Evolutionary conservation across 441 rosid species (phyloP).

Genomic region (Omphalea diandra): DNA sequence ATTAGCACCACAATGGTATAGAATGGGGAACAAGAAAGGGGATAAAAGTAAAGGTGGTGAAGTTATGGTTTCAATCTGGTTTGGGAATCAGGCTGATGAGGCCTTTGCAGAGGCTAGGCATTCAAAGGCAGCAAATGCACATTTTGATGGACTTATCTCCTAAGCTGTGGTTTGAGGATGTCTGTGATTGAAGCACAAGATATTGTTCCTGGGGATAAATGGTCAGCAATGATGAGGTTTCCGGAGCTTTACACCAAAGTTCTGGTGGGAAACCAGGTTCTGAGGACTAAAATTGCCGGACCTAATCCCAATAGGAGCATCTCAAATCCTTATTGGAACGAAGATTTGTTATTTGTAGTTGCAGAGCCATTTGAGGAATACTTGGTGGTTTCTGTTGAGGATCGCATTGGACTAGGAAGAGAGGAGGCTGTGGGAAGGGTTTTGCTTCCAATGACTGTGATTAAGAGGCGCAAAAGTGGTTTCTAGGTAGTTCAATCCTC

Average conservation of each 20-base stretch:
- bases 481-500: constrained; percentile 65
- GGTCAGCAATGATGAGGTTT: constrained; percentile 48
- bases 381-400: constrained; percentile 35
- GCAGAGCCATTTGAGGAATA: constrained; percentile 48
- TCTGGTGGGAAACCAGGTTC: constrained; percentile 37
- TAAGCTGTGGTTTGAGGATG: constrained; percentile 49
- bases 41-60: constrained; percentile 42
- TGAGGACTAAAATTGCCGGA: constrained; percentile 43
- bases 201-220: constrained; percentile 42
- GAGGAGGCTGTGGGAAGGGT: constrained; percentile 50
- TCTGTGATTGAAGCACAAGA: constrained; percentile 62
- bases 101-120: constrained; percentile 56
- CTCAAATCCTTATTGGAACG: constrained; percentile 51
- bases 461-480: constrained; percentile 62
- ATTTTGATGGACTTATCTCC: constrained; percentile 53
- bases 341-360: constrained; percentile 57
- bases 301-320: constrained; percentile 48
- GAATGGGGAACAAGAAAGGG: constrained; percentile 42
- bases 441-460: constrained; percentile 54
- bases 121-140: constrained; percentile 65
- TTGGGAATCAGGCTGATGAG: constrained; percentile 54
- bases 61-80: constrained; percentile 54
- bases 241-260: constrained; percentile 38
- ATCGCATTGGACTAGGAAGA: constrained; percentile 32
- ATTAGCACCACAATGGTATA: constrained; percentile 55